Conservation (phyloP, 768 basidiomycete genomes). For the Royoungia palumana region DNA sequence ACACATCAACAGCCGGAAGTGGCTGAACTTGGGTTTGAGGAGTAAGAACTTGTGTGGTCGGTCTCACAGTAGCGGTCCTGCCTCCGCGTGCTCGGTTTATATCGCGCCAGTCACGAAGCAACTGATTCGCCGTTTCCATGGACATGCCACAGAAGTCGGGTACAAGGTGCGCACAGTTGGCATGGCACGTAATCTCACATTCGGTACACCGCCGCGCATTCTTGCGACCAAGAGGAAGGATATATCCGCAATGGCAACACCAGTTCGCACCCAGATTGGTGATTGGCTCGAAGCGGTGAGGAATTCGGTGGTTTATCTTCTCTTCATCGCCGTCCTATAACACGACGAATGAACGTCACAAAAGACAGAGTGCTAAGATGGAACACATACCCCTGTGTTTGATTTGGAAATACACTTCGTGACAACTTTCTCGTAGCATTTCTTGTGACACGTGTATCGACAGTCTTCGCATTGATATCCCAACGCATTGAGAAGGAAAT, state of each 20-base stretch:
- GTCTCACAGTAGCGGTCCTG: constrained; percentile 37
- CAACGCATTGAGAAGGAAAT: constrained; percentile 93
- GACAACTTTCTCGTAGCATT: constrained; percentile 97
- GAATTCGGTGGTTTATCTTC: constrained; percentile 98
- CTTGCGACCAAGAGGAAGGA: constrained; percentile 95
- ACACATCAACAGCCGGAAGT: constrained; percentile 32
- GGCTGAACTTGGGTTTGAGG: constrained; percentile 31
- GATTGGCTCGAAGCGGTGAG: constrained; percentile 95
- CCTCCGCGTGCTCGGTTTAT: constrained; percentile 74
- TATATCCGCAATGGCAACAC: constrained; percentile 99
- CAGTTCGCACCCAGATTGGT: constrained; percentile 98
- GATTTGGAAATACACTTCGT: constrained; percentile 99
- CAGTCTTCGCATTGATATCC: constrained; percentile 99
- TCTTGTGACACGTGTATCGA: constrained; percentile 98
- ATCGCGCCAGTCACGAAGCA: constrained; percentile 86
- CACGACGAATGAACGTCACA: not conserved
- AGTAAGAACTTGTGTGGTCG: constrained; percentile 32
- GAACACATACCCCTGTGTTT: constrained; percentile 75
- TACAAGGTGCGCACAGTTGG: constrained; percentile 95
- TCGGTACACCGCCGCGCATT: constrained; percentile 95
- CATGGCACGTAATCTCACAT: constrained; percentile 95
- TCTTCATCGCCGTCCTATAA: constrained; percentile 91
- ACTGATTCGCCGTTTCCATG: constrained; percentile 96
- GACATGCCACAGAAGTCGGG: constrained; percentile 99
- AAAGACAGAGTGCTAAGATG: not conserved